Evolutionary conservation across 768 basidiomycete species (phyloP), one percentile per base, ranked within the genome.

Genomic region (Russula earlei): DNA sequence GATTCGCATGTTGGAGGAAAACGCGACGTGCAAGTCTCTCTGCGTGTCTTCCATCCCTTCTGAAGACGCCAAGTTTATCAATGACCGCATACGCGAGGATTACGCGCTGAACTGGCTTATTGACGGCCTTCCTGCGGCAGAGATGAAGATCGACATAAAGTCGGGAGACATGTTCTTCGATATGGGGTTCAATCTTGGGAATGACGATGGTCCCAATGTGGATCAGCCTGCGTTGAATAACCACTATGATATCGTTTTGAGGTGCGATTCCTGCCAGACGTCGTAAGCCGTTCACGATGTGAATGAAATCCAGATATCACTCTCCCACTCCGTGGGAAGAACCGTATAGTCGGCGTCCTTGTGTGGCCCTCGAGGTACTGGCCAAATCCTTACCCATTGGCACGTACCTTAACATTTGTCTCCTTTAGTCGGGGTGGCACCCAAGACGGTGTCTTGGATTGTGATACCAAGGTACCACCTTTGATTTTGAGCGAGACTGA

Each of bases 71-170:
- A 84, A 80, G 64, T 96, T 96, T 68, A 85, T 97, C 66, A 94
- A 95, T 62, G 83, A 89, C 54, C 85, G 92, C 49, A 92, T 96
- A 67, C 77, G 79, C 42, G 93, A 97, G 67, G 88, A 91, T 65
- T 96, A 97, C 65, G 88, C 90, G 1, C 73, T 96, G 52, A 96
- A 96, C 65, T 95, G 93, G 87, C 83, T 97, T 31, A 74, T 97
- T 38, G 95, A 98, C 64, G 94, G 94, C 12, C 77, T 98, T 27
- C 95, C 94, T 2, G 90, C 88, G 6, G 90, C 91, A 15, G 92
- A 96, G 71, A 89, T 91, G 86, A 94, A 91, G 70, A 71, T 75
- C 34, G 92, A 96, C 67, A 64, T 73, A 43, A 79, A 85, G 63
- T 90, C 81, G 3, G 79, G 82, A n/a, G 91, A 95, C 37, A 66